Base-by-base conservation (phyloP, 169 alveolate species). In the Neospora caninum region DNA sequence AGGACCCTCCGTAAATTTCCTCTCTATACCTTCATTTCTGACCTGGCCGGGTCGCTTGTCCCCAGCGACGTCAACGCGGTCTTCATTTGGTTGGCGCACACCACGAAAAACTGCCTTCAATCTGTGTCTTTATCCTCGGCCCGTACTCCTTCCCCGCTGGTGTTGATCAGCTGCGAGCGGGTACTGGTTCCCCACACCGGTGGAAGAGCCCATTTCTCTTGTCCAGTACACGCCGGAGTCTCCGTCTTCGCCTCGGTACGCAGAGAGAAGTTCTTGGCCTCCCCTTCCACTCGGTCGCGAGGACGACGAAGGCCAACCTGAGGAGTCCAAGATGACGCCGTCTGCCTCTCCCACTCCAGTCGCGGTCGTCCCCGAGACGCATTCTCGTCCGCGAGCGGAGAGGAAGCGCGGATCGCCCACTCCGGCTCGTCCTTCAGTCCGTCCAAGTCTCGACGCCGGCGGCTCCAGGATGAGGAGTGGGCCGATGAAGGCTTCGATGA, bases 401-500 rank as follows among this genome's bases (percentile, higher is more conserved):
- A 64, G 73, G 73, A 10, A 9, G 73, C n/a, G 73, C 31, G 34
- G 64, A 7, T 7, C 27, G 18, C 27, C 27, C 18, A 7, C 7
- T 18, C 64, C 64, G 64, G 18, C 27, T 53, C 64, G 18, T n/a
- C 73, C 73, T 64, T 7, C 31, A 22, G 73, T 27, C 73, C 73
- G 34, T 22, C 34, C n/a, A 9, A 22, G 73, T 22, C n/a, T 29
- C 34, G 73, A 7, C 64, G 64, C 27, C 39, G 86, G 86, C 9
- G 92, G 80, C 36, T 42, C 93, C n/a, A 93, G 83, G 0, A 87
- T 82, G 27, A 87, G 93, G 25, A 43, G 84, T 58, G 92, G 92
- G 1, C 95, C 95, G 42, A 84, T 34, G 31, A 64, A 18, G 58
- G 92, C 92, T 69, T 84, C 93, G 41, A 93, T 27, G 41, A 93